A percentile compares a stretch with the other conserved stretches of the same genome.
These are phyloP conservation scores for Xanthoceras sorbifolium DNA, from an alignment of 345 rosid species.

Conservation along the genomic window DNA sequence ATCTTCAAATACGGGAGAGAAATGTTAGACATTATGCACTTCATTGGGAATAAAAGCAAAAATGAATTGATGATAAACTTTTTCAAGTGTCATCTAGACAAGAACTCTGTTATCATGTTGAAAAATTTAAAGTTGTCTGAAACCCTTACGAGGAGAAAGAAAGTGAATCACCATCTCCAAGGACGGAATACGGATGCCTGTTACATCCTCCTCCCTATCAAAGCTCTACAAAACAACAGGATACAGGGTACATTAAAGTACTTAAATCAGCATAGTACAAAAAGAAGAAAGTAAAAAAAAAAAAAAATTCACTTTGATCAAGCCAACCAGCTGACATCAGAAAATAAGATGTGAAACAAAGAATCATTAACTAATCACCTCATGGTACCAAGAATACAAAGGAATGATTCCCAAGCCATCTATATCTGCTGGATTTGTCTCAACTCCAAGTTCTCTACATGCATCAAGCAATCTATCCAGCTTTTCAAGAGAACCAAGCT, in stretches of 20 bases:
- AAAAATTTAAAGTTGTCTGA: slow-evolving; percentile 8
- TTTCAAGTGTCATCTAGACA: neutral
- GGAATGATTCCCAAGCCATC: slow-evolving; percentile 62
- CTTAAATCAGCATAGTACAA: neutral
- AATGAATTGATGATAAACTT: neutral
- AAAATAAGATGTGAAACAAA: neutral
- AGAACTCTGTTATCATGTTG: neutral
- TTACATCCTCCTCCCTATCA: slow-evolving; percentile 57
- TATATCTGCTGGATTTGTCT: slow-evolving; percentile 42
- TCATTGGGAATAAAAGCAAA: neutral
- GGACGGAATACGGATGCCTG: slow-evolving; percentile 45
- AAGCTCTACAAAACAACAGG: slow-evolving; percentile 47
- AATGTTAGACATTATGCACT: neutral
- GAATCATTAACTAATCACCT: slow-evolving; percentile 41
- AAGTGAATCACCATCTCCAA: slow-evolving; percentile 70
- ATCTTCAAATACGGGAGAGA: neutral
- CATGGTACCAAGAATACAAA: slow-evolving; percentile 69
- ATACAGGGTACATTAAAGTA: neutral
- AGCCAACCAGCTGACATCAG: neutral
- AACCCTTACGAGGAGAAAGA: slow-evolving; percentile 47
- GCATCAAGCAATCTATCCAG: slow-evolving; percentile 62
- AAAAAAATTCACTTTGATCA: neutral
- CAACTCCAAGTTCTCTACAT: slow-evolving; percentile 55
- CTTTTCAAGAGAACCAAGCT: slow-evolving; percentile 65
- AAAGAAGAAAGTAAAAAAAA: neutral